Evolutionary conservation across 257 asterid species (phyloP).

Genomic region (Misopates orontium): DNA sequence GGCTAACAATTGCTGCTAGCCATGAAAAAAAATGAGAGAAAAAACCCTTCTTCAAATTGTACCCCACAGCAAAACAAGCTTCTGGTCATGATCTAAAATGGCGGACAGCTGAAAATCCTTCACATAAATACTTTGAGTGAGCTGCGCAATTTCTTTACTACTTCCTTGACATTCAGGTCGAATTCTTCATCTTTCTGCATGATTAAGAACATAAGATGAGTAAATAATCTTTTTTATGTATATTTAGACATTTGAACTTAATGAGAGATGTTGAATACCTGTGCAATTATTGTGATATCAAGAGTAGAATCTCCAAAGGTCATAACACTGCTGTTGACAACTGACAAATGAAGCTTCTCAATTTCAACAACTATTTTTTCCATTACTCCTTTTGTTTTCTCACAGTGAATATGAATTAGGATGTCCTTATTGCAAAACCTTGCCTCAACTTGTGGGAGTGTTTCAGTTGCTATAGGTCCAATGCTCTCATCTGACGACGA

Average conservation of each 20-base stretch:
- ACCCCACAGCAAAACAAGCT: constrained; percentile 39
- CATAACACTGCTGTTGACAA: constrained; percentile 56
- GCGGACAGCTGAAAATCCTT: constrained; percentile 4
- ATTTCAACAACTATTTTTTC: constrained; percentile 47
- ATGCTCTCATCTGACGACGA: constrained; percentile 36
- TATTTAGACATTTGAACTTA: background rate
- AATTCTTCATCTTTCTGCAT: constrained; percentile 42
- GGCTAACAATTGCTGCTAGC: constrained; percentile 31
- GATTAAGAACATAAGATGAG: background rate
- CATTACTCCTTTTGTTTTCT: constrained; percentile 60
- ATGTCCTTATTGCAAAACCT: constrained; percentile 50
- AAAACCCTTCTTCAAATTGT: constrained; percentile 42
- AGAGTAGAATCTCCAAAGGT: constrained; percentile 67
- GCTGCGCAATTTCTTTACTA: constrained; percentile 34
- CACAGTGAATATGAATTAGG: constrained; percentile 64
- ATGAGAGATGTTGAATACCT: constrained; percentile 39
- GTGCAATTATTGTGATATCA: constrained; percentile 61
- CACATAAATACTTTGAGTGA: constrained; percentile 27
- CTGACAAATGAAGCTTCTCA: constrained; percentile 62
- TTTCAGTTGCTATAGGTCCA: constrained; percentile 21
- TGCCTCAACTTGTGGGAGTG: constrained; percentile 72
- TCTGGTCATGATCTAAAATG: constrained; percentile 12
- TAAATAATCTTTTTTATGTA: background rate
- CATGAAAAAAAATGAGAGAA: constrained; percentile 38
- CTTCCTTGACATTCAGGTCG: constrained; percentile 36